Conservation (phyloP, 495 filamentous ascomycete genomes). For the Lasiosphaeria miniovina region DNA sequence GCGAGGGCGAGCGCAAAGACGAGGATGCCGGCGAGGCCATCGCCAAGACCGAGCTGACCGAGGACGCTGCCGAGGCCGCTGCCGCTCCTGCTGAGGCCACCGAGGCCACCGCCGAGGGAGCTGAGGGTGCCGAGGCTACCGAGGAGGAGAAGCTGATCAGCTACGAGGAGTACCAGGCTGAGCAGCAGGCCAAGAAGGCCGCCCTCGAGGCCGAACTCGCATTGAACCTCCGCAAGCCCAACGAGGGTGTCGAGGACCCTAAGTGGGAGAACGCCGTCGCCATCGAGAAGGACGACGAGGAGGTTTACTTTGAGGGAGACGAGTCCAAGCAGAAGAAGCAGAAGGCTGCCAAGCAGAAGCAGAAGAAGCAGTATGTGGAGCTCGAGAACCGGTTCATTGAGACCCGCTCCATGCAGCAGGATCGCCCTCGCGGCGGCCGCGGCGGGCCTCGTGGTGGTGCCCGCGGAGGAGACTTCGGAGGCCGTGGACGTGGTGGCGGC, state of each 20-base stretch:
- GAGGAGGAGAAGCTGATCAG: constrained; percentile 85
- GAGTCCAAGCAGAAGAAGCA: constrained; percentile 65
- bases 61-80: constrained; percentile 42
- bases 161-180: constrained; percentile 81
- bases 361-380: constrained; percentile 60
- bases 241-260: constrained; percentile 81
- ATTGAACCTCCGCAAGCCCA: constrained; percentile 75
- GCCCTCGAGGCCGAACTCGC: constrained; percentile 58
- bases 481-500: constrained; percentile 46
- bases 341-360: constrained; percentile 57
- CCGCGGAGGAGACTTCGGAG: constrained; percentile 47
- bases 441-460: constrained; percentile 47
- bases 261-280: constrained; percentile 89
- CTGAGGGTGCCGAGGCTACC: constrained; percentile 40
- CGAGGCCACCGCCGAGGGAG: constrained; percentile 33
- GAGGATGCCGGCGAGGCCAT: constrained; percentile 85
- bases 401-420: constrained; percentile 38
- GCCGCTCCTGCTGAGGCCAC: constrained; percentile 27
- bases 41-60: constrained; percentile 72
- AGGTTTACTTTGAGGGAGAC: constrained; percentile 70
- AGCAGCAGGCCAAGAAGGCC: constrained; percentile 78
- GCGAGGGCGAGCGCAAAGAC: constrained; percentile 77
- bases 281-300: constrained; percentile 67
- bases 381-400: constrained; percentile 81
- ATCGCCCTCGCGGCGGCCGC: constrained; percentile 51